Evolutionary conservation across 2,329 filamentous ascomycete species (phyloP).

Genomic region (Xylariaceae sp.): DNA sequence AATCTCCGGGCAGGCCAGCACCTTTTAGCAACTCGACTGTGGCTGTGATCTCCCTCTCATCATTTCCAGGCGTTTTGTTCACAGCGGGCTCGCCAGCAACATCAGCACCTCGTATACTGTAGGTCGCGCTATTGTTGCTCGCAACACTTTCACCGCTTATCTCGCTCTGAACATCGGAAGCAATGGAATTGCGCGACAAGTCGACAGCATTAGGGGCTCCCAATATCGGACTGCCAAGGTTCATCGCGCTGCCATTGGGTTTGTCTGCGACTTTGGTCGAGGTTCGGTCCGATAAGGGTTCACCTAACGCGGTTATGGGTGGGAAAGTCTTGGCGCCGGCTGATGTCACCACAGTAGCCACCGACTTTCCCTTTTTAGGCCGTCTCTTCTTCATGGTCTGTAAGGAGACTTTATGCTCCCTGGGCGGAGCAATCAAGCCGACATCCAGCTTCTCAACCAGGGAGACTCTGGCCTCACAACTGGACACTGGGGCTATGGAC

Average conservation of each 20-base stretch:
- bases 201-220: slow-evolving; percentile 32
- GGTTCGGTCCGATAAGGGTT: slow-evolving; percentile 36
- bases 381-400: slow-evolving; percentile 78
- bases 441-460: slow-evolving; percentile 82
- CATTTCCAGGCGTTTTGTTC: slow-evolving; percentile 47
- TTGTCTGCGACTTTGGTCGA: slow-evolving; percentile 35
- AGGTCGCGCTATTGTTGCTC: slow-evolving; percentile 61
- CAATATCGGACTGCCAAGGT: slow-evolving; percentile 36
- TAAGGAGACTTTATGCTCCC: slow-evolving; percentile 76
- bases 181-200: slow-evolving; percentile 37
- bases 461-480: slow-evolving; percentile 74
- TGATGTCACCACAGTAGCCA: slow-evolving; percentile 41
- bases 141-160: slow-evolving; percentile 64
- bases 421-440: slow-evolving; percentile 65
- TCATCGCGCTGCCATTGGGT: slow-evolving; percentile 38
- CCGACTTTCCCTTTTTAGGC: slow-evolving; percentile 56
- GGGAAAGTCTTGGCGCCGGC: slow-evolving; percentile 21
- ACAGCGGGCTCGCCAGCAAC: slow-evolving; percentile 46
- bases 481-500: slow-evolving; percentile 72
- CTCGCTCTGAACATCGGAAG: slow-evolving; percentile 50
- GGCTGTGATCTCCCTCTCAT: slow-evolving; percentile 76
- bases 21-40: slow-evolving; percentile 77
- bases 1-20: slow-evolving; percentile 81
- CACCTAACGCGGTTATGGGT: slow-evolving; percentile 39
- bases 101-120: slow-evolving; percentile 43